Evolutionary conservation across 1,284 basidiomycete genomes (phyloP).

Genomic region (Cryptococcus sp.): DNA sequence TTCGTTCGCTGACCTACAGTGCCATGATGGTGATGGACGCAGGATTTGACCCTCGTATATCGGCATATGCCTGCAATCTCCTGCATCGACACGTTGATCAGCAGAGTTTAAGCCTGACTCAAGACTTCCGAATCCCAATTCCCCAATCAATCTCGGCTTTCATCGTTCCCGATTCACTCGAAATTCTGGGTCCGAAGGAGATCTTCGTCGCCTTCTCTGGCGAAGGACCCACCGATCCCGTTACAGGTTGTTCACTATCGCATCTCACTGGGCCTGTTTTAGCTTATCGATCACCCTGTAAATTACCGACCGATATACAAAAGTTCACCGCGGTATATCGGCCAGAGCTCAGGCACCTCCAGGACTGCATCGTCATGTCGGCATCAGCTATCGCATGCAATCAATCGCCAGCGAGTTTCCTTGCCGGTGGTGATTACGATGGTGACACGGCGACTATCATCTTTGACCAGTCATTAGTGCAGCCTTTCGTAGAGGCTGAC

Average conservation of each 20-base stretch:
- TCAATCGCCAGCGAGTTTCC: constrained; percentile 33
- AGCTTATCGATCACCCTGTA: constrained; percentile 34
- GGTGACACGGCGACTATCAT: constrained; percentile 36
- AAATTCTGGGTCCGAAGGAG: constrained; percentile 31
- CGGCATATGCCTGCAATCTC: constrained; percentile 18
- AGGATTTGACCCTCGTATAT: constrained; percentile 22
- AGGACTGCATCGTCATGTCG: constrained; percentile 37
- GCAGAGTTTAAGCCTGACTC: constrained; percentile 9
- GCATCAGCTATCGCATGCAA: constrained; percentile 23
- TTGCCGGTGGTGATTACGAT: constrained; percentile 43
- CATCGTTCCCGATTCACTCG: constrained; percentile 35
- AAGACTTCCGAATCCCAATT: constrained; percentile 25
- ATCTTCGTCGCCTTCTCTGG: constrained; percentile 27
- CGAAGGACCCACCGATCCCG: constrained; percentile 16
- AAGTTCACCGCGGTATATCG: constrained; percentile 31
- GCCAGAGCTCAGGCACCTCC: constrained; percentile 32
- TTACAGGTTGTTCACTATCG: constrained; percentile 16
- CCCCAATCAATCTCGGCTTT: constrained; percentile 29
- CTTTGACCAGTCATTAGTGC: constrained; percentile 27
- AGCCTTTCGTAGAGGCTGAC: constrained; percentile 28
- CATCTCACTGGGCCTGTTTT: constrained; percentile 28
- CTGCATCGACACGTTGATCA: constrained; percentile 21
- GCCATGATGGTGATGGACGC: constrained; percentile 17
- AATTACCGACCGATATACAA: constrained; percentile 37
- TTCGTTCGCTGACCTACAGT: constrained; percentile 4